A percentile compares a stretch with the other conserved stretches of the same genome.
Evolutionary conservation across 148 eudicot genomes (phyloP).

Genomic region (Talinum fruticosum): DNA sequence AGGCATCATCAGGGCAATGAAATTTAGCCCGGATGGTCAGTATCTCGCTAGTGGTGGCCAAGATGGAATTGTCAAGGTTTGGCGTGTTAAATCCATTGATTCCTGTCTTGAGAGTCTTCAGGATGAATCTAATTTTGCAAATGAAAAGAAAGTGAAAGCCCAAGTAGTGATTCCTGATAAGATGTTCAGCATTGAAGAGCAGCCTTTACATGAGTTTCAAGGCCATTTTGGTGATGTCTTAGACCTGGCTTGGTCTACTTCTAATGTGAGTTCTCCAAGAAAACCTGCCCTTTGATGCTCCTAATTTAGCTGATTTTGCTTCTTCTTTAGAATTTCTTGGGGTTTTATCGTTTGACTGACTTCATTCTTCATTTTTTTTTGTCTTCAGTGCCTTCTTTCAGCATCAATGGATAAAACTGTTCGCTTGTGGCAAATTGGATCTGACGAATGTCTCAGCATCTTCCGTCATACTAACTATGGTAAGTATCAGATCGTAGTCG

Average conservation of each 20-base stretch:
- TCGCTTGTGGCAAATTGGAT: constrained; percentile 71
- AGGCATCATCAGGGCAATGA: constrained; percentile 71
- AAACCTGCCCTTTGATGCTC: not conserved
- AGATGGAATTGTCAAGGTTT: constrained; percentile 75
- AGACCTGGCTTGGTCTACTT: constrained; percentile 77
- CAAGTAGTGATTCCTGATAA: constrained; percentile 54
- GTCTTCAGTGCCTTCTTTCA: constrained; percentile 67
- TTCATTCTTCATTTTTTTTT: not conserved
- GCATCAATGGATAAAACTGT: constrained; percentile 83
- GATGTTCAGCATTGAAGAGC: constrained; percentile 56
- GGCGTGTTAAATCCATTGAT: constrained; percentile 44
- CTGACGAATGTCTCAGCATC: constrained; percentile 51
- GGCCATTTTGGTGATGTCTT: constrained; percentile 69
- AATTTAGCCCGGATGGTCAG: constrained; percentile 82
- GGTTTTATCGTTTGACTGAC: not conserved
- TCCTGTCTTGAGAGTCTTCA: constrained; percentile 20
- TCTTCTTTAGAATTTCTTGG: not conserved
- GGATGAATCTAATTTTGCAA: constrained; percentile 8
- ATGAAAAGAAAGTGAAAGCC: constrained; percentile 29
- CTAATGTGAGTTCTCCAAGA: constrained; percentile 48
- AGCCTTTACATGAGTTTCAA: constrained; percentile 56
- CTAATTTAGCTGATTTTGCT: not conserved
- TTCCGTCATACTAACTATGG: constrained; percentile 72
- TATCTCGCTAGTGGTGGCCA: constrained; percentile 79
- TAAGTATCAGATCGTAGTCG: constrained; percentile 22